These are phyloP conservation scores for Botrytis cinerea DNA, from an alignment of 2,329 filamentous ascomycete species.

Conservation along the genomic window DNA sequence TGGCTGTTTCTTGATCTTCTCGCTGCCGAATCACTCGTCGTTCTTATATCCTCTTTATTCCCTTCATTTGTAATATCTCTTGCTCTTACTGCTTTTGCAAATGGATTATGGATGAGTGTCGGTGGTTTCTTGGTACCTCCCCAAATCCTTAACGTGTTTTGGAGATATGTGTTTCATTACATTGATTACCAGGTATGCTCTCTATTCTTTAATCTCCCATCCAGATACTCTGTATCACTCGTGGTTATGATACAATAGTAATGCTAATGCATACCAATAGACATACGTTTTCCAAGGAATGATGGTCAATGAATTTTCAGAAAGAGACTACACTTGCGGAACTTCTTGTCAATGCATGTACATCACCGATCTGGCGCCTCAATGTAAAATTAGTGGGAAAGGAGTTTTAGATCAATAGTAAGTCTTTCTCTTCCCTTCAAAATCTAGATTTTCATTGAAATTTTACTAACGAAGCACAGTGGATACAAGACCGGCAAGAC, in stretches of 20 bases:
- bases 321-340: constrained; percentile 63
- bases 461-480: constrained; percentile 23
- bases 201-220: background rate
- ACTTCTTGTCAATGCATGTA: constrained; percentile 64
- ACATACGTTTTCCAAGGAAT: constrained; percentile 85
- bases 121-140: constrained; percentile 79
- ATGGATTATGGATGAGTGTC: constrained; percentile 88
- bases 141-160: constrained; percentile 75
- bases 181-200: constrained; percentile 72
- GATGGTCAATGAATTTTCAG: constrained; percentile 85
- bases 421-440: background rate
- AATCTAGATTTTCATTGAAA: constrained; percentile 2
- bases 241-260: background rate
- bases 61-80: constrained; percentile 80
- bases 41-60: constrained; percentile 71
- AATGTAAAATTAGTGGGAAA: constrained; percentile 71
- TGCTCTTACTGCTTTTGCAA: constrained; percentile 79
- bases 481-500: constrained; percentile 65
- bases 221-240: background rate
- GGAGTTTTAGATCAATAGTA: constrained; percentile 67
- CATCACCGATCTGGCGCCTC: constrained; percentile 56
- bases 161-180: constrained; percentile 84
- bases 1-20: constrained; percentile 85
- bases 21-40: constrained; percentile 79
- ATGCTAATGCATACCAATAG: constrained; percentile 34